Conservation (phyloP, 306 rosid species). For the Lupinus albus region DNA sequence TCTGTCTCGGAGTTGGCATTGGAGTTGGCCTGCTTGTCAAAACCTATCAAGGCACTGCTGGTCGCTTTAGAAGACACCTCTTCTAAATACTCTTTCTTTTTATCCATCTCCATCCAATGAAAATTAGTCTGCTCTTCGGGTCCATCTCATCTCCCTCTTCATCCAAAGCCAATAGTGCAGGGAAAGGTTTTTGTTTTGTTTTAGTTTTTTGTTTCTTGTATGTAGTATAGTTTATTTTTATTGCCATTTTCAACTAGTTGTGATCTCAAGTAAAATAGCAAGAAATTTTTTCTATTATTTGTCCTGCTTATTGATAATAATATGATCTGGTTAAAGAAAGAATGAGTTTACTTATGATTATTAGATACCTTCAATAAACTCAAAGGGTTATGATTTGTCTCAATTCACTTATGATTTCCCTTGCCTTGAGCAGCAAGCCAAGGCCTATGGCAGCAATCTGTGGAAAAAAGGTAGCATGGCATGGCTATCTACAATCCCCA, state of each 20-base stretch:
- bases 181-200: not conserved
- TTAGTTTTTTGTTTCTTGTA: constrained; percentile 33
- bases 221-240: constrained; percentile 40
- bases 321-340: constrained; percentile 12
- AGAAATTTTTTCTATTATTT: constrained; percentile 27
- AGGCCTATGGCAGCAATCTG: no score
- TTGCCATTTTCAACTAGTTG: constrained; percentile 26
- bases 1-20: constrained; percentile 77
- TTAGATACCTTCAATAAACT: constrained; percentile 12
- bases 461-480: not conserved
- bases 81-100: constrained; percentile 27
- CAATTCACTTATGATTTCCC: not conserved
- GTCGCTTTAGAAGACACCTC: constrained; percentile 59
- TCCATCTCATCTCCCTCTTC: constrained; percentile 25
- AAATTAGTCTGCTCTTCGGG: constrained; percentile 31
- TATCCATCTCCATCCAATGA: constrained; percentile 17
- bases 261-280: constrained; percentile 36
- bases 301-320: not conserved
- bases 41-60: constrained; percentile 79
- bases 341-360: constrained; percentile 26
- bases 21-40: constrained; percentile 78
- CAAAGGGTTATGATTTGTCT: not conserved
- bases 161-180: constrained; percentile 38
- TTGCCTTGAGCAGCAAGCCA: not conserved
- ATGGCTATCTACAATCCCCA: constrained; percentile 6